Conservation (phyloP, 148 eudicot species). For the Polygonum maritimum region DNA sequence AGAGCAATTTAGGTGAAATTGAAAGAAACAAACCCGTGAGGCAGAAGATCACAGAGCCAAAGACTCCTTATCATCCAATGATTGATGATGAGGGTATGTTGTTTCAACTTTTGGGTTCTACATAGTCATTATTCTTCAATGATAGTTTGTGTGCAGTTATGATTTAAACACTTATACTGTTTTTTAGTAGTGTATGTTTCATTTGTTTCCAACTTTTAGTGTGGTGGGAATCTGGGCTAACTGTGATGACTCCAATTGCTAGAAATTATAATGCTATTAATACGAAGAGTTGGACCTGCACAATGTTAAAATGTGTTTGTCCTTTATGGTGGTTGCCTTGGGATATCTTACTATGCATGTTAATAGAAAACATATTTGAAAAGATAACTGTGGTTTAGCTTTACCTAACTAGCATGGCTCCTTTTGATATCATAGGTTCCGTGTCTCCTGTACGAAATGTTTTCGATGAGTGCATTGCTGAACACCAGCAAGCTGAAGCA, state of each 20-base stretch:
- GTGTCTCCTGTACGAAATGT: constrained; percentile 49
- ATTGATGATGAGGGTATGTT: constrained; percentile 66
- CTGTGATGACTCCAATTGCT: background rate
- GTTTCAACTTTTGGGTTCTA: background rate
- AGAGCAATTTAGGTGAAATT: constrained; percentile 71
- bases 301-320: background rate
- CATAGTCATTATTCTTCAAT: background rate
- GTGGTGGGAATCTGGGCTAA: background rate
- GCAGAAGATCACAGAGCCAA: constrained; percentile 95
- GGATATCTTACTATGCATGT: background rate
- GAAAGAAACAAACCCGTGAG: constrained; percentile 94
- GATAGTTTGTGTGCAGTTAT: background rate
- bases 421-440: constrained; percentile 30
- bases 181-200: background rate
- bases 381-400: background rate
- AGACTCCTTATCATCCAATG: constrained; percentile 90
- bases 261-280: background rate
- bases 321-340: background rate
- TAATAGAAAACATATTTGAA: background rate
- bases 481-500: constrained; percentile 24
- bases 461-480: constrained; percentile 46
- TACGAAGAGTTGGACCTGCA: background rate
- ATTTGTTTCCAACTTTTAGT: background rate
- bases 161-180: background rate
- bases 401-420: background rate